Evolutionary conservation across 345 rosid species (phyloP).

Genomic region (Brassica juncea): DNA sequence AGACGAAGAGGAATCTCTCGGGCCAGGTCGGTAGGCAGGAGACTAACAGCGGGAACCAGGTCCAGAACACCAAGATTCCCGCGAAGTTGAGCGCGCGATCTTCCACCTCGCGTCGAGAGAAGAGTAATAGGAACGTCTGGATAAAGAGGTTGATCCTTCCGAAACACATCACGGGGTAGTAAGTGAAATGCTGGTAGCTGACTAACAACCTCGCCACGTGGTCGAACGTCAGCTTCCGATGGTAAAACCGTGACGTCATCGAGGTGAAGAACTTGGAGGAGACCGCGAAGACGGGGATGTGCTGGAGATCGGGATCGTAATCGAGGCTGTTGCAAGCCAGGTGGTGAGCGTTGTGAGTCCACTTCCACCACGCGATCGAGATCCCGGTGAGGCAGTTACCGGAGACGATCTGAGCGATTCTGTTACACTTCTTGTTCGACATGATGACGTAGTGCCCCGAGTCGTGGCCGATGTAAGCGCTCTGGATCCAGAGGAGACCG

Average conservation of each 20-base stretch:
- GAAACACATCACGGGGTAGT: constrained; percentile 84
- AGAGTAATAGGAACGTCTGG: constrained; percentile 70
- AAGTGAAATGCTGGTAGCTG: constrained; percentile 86
- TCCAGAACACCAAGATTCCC: constrained; percentile 82
- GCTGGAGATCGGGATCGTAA: constrained; percentile 95
- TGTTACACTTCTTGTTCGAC: constrained; percentile 54
- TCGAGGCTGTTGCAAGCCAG: constrained; percentile 92
- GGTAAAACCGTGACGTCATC: constrained; percentile 67
- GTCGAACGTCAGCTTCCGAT: constrained; percentile 64
- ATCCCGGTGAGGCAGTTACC: constrained; percentile 94
- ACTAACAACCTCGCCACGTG: constrained; percentile 62
- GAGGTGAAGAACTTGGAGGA: constrained; percentile 63
- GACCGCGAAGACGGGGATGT: constrained; percentile 89
- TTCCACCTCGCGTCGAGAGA: constrained; percentile 55
- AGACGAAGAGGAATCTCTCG: constrained; percentile 71
- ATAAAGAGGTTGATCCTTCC: constrained; percentile 76
- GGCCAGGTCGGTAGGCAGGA: constrained; percentile 78
- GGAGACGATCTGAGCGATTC: constrained; percentile 60
- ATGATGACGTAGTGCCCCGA: constrained; percentile 90
- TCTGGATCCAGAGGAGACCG: constrained; percentile 84
- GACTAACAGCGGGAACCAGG: constrained; percentile 89
- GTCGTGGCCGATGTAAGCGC: constrained; percentile 89
- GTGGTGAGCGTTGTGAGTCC: constrained; percentile 98
- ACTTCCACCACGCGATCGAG: constrained; percentile 99
- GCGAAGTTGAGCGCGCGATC: constrained; percentile 71